Percentiles rank a stretch among this genome's conserved stretches.
These are phyloP conservation scores for Fusarium longipes DNA, from an alignment of 2,329 filamentous ascomycete genomes.

Conservation along the genomic window DNA sequence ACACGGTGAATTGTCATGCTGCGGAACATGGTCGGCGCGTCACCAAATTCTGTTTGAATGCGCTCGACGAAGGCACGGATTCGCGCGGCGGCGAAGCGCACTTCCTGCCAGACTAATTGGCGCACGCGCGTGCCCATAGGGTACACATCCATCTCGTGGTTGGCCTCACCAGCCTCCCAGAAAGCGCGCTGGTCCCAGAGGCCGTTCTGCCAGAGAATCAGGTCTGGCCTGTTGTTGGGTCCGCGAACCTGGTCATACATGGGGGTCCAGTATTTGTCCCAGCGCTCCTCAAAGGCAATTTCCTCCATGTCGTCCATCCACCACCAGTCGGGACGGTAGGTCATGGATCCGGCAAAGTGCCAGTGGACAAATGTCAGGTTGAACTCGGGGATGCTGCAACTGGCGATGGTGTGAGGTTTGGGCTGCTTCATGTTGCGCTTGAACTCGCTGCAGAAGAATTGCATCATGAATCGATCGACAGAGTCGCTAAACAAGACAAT, in stretches of 20 bases:
- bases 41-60: conserved; percentile 21
- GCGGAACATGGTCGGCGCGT: conserved; percentile 31
- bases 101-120: conserved; percentile 36
- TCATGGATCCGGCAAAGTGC: conserved; percentile 34
- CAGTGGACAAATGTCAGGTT: conserved; percentile 36
- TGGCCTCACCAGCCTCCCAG: conserved; percentile 36
- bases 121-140: conserved; percentile 31
- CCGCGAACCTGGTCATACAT: conserved; percentile 33
- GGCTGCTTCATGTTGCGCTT: conserved; percentile 28
- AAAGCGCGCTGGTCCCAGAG: conserved; percentile 40
- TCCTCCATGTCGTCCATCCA: conserved; percentile 40
- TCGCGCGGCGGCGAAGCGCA: conserved; percentile 31
- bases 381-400: conserved; percentile 32
- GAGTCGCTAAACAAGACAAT: conserved; percentile 37
- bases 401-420: conserved; percentile 26
- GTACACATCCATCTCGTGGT: conserved; percentile 31
- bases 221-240: conserved; percentile 23
- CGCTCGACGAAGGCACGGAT: conserved; percentile 25
- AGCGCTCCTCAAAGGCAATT: conserved; percentile 33
- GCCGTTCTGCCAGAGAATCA: conserved; percentile 39
- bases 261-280: conserved; percentile 34
- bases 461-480: conserved; percentile 40
- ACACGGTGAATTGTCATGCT: conserved; percentile 32
- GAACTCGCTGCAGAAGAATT: conserved; percentile 38
- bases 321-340: conserved; percentile 37